These are phyloP conservation scores for Saccharomycopsis synnaedendra DNA, from an alignment of 805 yeast genomes.

Conservation along the genomic window DNA sequence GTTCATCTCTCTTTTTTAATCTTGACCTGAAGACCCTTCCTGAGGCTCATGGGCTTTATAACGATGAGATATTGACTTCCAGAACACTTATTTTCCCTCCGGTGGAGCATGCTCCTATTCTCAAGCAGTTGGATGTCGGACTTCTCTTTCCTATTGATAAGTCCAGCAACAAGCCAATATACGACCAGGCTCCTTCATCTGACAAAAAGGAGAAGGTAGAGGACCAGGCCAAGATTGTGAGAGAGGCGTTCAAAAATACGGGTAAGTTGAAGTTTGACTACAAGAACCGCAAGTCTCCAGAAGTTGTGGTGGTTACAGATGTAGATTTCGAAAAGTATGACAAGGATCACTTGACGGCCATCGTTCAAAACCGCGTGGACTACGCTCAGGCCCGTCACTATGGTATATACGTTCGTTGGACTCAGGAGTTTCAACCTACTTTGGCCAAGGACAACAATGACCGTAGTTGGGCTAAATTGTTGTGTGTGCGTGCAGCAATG, in stretches of 20 bases:
- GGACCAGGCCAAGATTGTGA: conserved; percentile 30
- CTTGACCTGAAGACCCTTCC: conserved; percentile 19
- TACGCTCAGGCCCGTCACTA: conserved; percentile 74
- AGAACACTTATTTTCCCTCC: conserved; percentile 58
- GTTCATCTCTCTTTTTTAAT: conserved; percentile 5
- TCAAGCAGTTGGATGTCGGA: conserved; percentile 45
- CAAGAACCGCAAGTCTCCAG: conserved; percentile 34
- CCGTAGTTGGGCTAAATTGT: conserved; percentile 52
- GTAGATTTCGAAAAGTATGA: conserved; percentile 64
- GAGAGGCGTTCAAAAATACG: conserved; percentile 50
- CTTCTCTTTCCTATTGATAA: conserved; percentile 29
- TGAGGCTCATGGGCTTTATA: conserved; percentile 32
- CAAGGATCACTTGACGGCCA: conserved; percentile 44
- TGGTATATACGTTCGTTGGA: conserved; percentile 78
- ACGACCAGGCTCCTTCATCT: conserved; percentile 12
- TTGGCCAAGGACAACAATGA: conserved; percentile 35
- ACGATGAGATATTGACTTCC: conserved; percentile 34
- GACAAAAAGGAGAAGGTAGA: conserved; percentile 4
- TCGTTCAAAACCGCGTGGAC: conserved; percentile 80
- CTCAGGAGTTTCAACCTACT: conserved; percentile 67
- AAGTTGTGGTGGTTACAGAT: conserved; percentile 65
- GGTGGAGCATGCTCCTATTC: conserved; percentile 54
- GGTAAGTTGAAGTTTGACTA: conserved; percentile 44
- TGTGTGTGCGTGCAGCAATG: conserved; percentile 77
- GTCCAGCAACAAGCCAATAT: conserved; percentile 1